phyloP scores from a whole-genome alignment of 768 basidiomycete genomes.

The Xerocomus brunneocitrinus region DNA sequence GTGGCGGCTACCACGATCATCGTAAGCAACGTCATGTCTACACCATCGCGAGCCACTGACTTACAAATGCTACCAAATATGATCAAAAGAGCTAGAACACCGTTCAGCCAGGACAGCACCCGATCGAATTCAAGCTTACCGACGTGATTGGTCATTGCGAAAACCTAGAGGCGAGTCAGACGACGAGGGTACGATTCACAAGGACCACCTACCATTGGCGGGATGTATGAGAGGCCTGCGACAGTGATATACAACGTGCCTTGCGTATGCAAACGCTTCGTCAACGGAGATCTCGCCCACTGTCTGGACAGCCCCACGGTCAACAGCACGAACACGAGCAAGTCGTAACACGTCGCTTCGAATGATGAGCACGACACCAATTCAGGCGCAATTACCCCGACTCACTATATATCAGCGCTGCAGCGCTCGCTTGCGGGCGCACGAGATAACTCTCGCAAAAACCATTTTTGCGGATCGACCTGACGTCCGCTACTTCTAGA shows the following conservation, averaged over 20 bases:
- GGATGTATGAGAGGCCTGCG: constrained; percentile 13
- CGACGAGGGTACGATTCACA: neutral
- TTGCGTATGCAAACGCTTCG: constrained; percentile 14
- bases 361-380: no score
- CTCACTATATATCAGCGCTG: constrained; percentile 14
- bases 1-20: constrained; percentile 1
- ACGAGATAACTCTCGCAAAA: neutral
- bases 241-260: constrained; percentile 15
- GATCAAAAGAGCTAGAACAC: neutral
- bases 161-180: constrained; percentile 2
- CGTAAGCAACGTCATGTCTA: neutral
- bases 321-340: constrained; percentile 18
- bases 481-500: constrained; percentile 3
- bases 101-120: neutral
- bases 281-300: constrained; percentile 9
- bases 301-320: constrained; percentile 13
- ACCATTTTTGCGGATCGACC: neutral
- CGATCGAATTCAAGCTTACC: constrained; percentile 4
- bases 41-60: neutral
- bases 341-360: constrained; percentile 15
- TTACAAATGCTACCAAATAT: constrained; percentile 1
- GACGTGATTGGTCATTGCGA: neutral
- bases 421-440: neutral
- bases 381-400: neutral
- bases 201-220: constrained; percentile 1